phyloP scores from a whole-genome alignment of 306 rosid genomes.

The Vigna radiata region DNA sequence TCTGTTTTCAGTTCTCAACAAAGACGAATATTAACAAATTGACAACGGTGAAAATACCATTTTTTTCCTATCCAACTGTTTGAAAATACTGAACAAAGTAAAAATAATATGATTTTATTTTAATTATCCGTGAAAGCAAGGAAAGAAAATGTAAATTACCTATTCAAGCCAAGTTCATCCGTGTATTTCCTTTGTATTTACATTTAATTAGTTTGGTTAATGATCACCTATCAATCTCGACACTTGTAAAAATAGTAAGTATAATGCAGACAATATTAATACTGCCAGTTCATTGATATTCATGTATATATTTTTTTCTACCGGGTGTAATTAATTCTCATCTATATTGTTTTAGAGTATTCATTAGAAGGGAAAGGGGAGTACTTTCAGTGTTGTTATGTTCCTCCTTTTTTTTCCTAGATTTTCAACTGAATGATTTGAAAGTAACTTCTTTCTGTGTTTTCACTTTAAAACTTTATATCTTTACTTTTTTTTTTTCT shows the following conservation, averaged over 20 bases:
- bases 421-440: slow-evolving; percentile 10
- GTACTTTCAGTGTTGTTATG: background rate
- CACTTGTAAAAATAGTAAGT: background rate
- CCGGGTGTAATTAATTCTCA: background rate
- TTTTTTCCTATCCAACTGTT: too few species aligned
- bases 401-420: background rate
- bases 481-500: slow-evolving; percentile 18
- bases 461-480: slow-evolving; percentile 14
- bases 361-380: background rate
- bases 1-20: too few species aligned
- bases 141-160: background rate
- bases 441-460: slow-evolving; percentile 2
- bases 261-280: background rate
- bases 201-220: background rate
- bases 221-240: background rate
- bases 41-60: too few species aligned
- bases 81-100: too few species aligned
- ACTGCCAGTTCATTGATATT: background rate
- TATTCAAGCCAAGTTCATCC: background rate
- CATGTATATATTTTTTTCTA: background rate
- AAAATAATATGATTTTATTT: too few species aligned
- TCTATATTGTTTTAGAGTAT: background rate
- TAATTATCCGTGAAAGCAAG: too few species aligned
- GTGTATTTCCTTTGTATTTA: background rate
- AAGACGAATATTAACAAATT: too few species aligned